These are phyloP conservation scores for Aeschynomene evenia DNA, from an alignment of 306 rosid genomes.

Conservation along the genomic window DNA sequence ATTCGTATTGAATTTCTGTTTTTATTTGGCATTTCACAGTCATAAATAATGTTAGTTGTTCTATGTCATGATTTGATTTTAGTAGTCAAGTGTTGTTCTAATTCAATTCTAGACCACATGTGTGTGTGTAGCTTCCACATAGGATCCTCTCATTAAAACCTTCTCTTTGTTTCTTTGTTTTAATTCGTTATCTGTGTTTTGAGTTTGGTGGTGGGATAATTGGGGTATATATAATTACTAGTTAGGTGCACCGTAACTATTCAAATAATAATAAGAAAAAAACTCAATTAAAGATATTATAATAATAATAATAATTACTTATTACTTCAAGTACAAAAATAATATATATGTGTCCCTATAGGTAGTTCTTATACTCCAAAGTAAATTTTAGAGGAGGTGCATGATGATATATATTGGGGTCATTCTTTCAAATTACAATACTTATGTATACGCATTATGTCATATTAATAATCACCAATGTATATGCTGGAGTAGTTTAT, in stretches of 20 bases:
- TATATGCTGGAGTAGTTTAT: slow-evolving; percentile 29
- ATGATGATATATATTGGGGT: slow-evolving; percentile 23
- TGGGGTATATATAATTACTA: slow-evolving; percentile 2
- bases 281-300: slow-evolving; percentile 4
- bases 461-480: slow-evolving; percentile 11
- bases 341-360: neutral
- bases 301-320: slow-evolving; percentile 21
- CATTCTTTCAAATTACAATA: slow-evolving; percentile 27
- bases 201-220: slow-evolving; percentile 41
- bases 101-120: slow-evolving; percentile 15
- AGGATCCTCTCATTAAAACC: slow-evolving; percentile 23
- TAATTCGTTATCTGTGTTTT: neutral
- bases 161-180: slow-evolving; percentile 39
- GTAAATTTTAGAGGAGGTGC: slow-evolving; percentile 9
- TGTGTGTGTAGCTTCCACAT: slow-evolving; percentile 32
- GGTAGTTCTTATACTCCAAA: slow-evolving; percentile 6
- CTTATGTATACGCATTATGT: slow-evolving; percentile 2
- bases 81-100: slow-evolving; percentile 17
- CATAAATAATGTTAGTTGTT: too few relatives aligned
- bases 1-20: slow-evolving; percentile 38
- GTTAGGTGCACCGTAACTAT: slow-evolving; percentile 36
- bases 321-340: neutral
- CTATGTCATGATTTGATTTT: slow-evolving; percentile 5
- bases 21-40: slow-evolving; percentile 22
- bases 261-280: slow-evolving; percentile 35